Evolutionary conservation across 2,329 filamentous ascomycete species (phyloP).

Genomic region (Neofusicoccum umdonicola): DNA sequence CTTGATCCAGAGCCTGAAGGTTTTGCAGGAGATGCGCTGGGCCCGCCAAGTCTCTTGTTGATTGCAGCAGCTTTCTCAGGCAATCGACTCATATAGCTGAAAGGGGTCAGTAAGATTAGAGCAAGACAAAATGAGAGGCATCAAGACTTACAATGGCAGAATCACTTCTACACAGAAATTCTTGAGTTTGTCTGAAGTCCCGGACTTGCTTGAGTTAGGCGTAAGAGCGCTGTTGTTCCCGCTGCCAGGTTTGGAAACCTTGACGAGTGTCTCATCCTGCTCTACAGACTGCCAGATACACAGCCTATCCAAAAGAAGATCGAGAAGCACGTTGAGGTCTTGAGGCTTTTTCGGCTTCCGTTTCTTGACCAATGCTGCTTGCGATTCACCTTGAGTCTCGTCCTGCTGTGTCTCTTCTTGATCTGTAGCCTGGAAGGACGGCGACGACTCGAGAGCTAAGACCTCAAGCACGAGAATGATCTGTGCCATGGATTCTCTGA

Average conservation of each 20-base stretch:
- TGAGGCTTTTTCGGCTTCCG: slow-evolving; percentile 59
- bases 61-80: slow-evolving; percentile 68
- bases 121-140: not conserved
- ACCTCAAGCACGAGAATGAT: slow-evolving; percentile 78
- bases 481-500: slow-evolving; percentile 76
- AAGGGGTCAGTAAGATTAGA: slow-evolving; percentile 24
- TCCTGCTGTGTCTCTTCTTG: slow-evolving; percentile 19
- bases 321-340: slow-evolving; percentile 64
- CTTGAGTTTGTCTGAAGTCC: slow-evolving; percentile 60
- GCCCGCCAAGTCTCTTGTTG: slow-evolving; percentile 74
- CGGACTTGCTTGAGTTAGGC: slow-evolving; percentile 22
- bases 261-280: slow-evolving; percentile 48
- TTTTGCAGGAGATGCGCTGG: slow-evolving; percentile 58
- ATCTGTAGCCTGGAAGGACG: slow-evolving; percentile 34
- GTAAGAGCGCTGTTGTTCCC: slow-evolving; percentile 26
- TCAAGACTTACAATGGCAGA: slow-evolving; percentile 65
- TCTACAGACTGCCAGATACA: slow-evolving; percentile 82
- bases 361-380: slow-evolving; percentile 33
- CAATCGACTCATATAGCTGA: slow-evolving; percentile 71
- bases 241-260: slow-evolving; percentile 23
- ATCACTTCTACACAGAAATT: slow-evolving; percentile 81
- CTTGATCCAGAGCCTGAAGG: slow-evolving; percentile 46
- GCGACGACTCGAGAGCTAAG: slow-evolving; percentile 61
- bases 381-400: slow-evolving; percentile 21
- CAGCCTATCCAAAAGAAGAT: slow-evolving; percentile 72